These are phyloP conservation scores for Ceratocystis eucalypticola DNA, from an alignment of 2,329 filamentous ascomycete species.

Conservation along the genomic window DNA sequence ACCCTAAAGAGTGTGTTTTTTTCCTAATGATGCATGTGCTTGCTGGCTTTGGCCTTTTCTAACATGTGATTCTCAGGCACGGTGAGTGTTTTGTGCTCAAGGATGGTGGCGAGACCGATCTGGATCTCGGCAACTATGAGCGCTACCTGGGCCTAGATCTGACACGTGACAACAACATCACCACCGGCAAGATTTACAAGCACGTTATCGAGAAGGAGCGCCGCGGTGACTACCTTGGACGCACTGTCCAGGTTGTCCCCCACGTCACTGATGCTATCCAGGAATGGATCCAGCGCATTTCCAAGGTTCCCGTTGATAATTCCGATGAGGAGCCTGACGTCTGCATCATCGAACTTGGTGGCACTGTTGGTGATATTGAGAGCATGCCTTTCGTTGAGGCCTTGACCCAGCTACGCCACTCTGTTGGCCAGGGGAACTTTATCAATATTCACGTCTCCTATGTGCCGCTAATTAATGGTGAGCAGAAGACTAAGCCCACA, in stretches of 20 bases:
- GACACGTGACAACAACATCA: constrained; percentile 85
- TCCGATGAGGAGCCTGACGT: constrained; percentile 74
- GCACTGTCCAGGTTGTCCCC: constrained; percentile 81
- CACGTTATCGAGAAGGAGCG: constrained; percentile 65
- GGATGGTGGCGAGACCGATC: constrained; percentile 54
- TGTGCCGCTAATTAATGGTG: constrained; percentile 53
- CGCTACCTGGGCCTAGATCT: constrained; percentile 52
- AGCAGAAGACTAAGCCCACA: constrained; percentile 96
- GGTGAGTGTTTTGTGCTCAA: constrained; percentile 82
- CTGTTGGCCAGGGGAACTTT: constrained; percentile 66
- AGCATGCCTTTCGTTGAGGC: constrained; percentile 80
- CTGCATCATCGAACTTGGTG: constrained; percentile 54
- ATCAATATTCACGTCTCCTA: constrained; percentile 80
- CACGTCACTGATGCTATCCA: constrained; percentile 87
- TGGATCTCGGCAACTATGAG: constrained; percentile 47
- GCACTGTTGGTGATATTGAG: constrained; percentile 68
- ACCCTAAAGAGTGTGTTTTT: constrained; percentile 28
- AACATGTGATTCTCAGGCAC: constrained; percentile 38
- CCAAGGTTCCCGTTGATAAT: constrained; percentile 74
- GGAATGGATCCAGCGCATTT: constrained; percentile 81
- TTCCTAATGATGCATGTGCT: neutral
- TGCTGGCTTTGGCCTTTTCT: neutral
- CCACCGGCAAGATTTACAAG: constrained; percentile 90
- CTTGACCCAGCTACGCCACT: constrained; percentile 61
- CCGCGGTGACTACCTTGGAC: constrained; percentile 65